Conservation (phyloP, 192 early-diverging fungal genomes). For the Umbelopsis ramanniana region DNA sequence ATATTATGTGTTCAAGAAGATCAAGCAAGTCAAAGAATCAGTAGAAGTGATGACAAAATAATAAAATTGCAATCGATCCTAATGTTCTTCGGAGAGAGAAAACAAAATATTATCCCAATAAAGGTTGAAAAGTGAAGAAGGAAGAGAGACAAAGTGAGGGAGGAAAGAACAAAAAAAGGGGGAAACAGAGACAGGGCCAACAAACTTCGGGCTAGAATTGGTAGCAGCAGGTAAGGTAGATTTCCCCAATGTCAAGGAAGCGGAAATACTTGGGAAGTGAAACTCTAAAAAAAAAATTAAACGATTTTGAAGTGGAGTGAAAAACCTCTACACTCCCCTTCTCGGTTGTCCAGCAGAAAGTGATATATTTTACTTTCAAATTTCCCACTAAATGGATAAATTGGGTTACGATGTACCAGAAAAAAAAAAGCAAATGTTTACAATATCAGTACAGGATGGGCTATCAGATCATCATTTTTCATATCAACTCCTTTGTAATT, state of each 20-base stretch:
- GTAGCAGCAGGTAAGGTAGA: background rate
- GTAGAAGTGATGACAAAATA: background rate
- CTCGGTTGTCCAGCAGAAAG: background rate
- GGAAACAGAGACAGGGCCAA: slow-evolving; percentile 5
- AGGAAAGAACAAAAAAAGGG: background rate
- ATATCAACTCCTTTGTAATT: background rate
- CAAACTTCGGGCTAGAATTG: slow-evolving; percentile 16
- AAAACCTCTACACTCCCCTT: background rate
- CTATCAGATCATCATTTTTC: background rate
- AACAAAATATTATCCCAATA: background rate
- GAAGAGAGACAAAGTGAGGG: background rate
- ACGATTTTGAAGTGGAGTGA: no score
- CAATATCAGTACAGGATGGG: no score
- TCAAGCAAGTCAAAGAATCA: background rate
- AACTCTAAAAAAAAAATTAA: slow-evolving; percentile 19
- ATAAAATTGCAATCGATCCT: slow-evolving; percentile 1
- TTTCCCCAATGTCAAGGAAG: slow-evolving; percentile 15
- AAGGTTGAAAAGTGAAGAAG: background rate
- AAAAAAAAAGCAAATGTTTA: no score
- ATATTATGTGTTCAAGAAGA: background rate
- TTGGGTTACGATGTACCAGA: no score
- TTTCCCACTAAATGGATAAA: no score
- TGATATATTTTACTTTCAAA: no score
- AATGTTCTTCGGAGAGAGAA: background rate
- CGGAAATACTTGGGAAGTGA: slow-evolving; percentile 16